Conservation (phyloP, 306 rosid genomes). For the Cucurbita pepo region DNA sequence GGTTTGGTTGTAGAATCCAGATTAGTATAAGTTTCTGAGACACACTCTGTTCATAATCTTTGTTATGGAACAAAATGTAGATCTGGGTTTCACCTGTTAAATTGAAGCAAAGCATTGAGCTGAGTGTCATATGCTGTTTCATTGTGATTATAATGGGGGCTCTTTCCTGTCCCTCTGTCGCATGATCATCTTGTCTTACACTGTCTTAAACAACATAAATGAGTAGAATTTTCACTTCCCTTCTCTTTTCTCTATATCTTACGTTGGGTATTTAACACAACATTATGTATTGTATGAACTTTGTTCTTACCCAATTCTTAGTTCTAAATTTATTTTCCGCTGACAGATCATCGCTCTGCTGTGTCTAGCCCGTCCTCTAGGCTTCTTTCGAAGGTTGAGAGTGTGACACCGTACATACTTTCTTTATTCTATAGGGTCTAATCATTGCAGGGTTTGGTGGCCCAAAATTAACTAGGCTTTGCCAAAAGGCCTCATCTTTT, state of each 20-base stretch:
- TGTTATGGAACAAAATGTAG: neutral
- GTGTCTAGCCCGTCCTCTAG: no score
- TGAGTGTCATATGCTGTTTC: neutral
- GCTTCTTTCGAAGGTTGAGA: no score
- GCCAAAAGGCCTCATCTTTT: no score
- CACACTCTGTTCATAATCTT: neutral
- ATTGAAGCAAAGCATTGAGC: neutral
- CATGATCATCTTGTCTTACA: neutral
- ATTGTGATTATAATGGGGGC: neutral
- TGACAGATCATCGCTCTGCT: no score
- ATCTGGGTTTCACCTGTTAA: neutral
- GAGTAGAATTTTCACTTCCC: neutral
- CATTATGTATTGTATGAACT: neutral
- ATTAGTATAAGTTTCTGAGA: neutral
- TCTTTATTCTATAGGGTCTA: no score
- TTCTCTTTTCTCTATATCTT: neutral
- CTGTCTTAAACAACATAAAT: neutral
- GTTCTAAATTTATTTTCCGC: neutral
- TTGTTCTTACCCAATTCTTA: neutral
- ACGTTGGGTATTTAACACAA: neutral
- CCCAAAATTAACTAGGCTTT: no score
- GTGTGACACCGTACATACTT: no score
- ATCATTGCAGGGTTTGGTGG: no score
- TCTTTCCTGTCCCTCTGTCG: neutral
- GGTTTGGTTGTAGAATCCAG: neutral